A percentile compares a stretch with the other conserved stretches of the same genome.
Conservation (phyloP, 2,329 filamentous ascomycete species). For the Sodiomyces alkalinus region DNA sequence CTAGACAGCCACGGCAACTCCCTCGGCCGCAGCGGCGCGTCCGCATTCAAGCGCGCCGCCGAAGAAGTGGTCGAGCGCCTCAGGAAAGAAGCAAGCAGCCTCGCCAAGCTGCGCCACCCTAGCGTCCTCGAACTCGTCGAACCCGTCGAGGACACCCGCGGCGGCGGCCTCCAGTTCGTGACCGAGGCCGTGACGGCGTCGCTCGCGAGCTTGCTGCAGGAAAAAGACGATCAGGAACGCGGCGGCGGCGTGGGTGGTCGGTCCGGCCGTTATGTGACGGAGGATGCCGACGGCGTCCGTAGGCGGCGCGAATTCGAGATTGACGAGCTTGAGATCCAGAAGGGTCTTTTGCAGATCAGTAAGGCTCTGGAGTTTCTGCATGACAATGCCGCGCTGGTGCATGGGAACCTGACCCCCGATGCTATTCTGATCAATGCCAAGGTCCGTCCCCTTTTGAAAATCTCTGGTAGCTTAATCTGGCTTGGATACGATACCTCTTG, state of each 20-base stretch:
- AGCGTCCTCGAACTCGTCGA: slow-evolving; percentile 86
- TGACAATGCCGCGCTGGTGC: slow-evolving; percentile 84
- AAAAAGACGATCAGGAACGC: slow-evolving; percentile 79
- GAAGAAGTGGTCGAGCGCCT: slow-evolving; percentile 86
- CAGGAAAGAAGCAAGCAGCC: slow-evolving; percentile 78
- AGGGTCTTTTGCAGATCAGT: slow-evolving; percentile 80
- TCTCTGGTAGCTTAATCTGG: neutral
- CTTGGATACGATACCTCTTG: neutral
- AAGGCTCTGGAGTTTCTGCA: slow-evolving; percentile 93
- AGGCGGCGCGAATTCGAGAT: slow-evolving; percentile 75
- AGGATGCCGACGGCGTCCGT: slow-evolving; percentile 59
- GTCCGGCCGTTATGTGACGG: slow-evolving; percentile 65
- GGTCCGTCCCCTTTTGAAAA: slow-evolving; percentile 27
- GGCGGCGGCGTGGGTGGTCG: slow-evolving; percentile 52
- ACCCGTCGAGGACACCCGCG: slow-evolving; percentile 86
- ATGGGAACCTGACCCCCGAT: slow-evolving; percentile 88
- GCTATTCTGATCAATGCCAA: slow-evolving; percentile 90
- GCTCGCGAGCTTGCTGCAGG: slow-evolving; percentile 64
- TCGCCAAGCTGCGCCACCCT: slow-evolving; percentile 80
- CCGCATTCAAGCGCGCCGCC: slow-evolving; percentile 61
- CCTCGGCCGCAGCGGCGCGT: slow-evolving; percentile 45
- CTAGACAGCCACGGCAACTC: slow-evolving; percentile 55
- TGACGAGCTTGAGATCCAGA: slow-evolving; percentile 95
- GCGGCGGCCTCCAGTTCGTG: slow-evolving; percentile 85
- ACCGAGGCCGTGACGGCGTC: slow-evolving; percentile 85